A percentile compares a stretch with the other conserved stretches of the same genome.
phyloP scores from a whole-genome alignment of 2,329 filamentous ascomycete genomes.

The Aschersonia sp. region DNA sequence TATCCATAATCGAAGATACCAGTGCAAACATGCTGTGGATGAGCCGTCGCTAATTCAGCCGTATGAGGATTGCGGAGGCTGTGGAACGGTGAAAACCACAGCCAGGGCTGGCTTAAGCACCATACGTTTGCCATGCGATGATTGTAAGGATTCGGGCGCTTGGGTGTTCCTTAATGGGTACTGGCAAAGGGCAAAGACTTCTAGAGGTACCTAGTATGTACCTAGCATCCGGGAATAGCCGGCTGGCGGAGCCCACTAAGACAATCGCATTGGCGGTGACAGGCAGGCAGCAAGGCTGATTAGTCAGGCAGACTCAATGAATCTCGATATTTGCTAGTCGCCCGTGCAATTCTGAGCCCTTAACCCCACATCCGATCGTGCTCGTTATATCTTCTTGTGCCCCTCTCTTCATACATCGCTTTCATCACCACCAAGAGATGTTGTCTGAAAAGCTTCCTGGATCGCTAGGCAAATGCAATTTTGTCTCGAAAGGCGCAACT shows the following conservation, averaged over 20 bases:
- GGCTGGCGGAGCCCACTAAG: too few species aligned
- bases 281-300: neutral
- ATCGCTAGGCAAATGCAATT: neutral
- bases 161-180: neutral
- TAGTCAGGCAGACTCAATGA: neutral
- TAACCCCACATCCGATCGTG: neutral
- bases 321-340: neutral
- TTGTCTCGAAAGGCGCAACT: constrained; percentile 1
- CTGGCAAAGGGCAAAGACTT: neutral
- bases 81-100: neutral
- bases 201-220: neutral
- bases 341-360: neutral
- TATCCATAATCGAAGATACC: neutral
- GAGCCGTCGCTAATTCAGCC: neutral
- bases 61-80: neutral
- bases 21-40: neutral
- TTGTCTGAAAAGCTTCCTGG: neutral
- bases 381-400: neutral
- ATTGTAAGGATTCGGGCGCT: neutral
- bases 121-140: neutral
- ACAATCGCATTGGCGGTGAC: too few species aligned
- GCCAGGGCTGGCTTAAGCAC: neutral
- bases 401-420: neutral
- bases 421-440: constrained; percentile 1
- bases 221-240: too few species aligned